Conservation (phyloP, 768 basidiomycete species). For the Collybia sp. region DNA sequence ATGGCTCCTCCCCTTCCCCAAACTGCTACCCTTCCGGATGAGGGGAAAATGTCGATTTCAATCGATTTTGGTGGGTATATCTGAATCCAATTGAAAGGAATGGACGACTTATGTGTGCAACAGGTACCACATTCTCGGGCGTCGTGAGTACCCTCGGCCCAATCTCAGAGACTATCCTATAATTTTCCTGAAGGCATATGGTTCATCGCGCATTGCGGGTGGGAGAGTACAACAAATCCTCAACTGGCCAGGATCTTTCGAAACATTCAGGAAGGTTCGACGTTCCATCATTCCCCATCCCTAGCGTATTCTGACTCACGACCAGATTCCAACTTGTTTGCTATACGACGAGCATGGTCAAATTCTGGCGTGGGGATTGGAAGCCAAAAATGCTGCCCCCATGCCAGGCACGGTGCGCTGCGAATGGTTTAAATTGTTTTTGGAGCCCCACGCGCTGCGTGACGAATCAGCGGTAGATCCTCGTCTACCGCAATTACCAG, state of each 20-base stretch:
- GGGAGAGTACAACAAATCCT: constrained; percentile 83
- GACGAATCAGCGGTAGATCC: constrained; percentile 69
- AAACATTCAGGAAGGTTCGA: constrained; percentile 76
- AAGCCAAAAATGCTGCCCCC: constrained; percentile 77
- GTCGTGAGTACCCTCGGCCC: constrained; percentile 49
- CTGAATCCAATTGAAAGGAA: not conserved
- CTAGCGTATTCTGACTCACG: constrained; percentile 4
- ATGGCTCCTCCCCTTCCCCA: constrained; percentile 17
- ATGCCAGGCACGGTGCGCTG: constrained; percentile 56
- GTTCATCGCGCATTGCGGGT: constrained; percentile 75
- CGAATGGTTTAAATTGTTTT: constrained; percentile 79
- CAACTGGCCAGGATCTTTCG: constrained; percentile 80
- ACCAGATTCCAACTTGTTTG: constrained; percentile 73
- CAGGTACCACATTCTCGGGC: constrained; percentile 86
- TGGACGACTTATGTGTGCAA: constrained; percentile 3
- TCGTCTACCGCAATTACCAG: constrained; percentile 75
- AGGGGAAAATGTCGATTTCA: constrained; percentile 78
- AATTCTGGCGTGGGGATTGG: constrained; percentile 81
- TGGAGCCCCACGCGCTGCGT: constrained; percentile 78
- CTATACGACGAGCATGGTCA: constrained; percentile 72
- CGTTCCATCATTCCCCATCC: constrained; percentile 1
- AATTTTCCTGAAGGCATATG: constrained; percentile 58
- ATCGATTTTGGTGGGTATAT: constrained; percentile 73
- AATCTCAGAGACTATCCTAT: constrained; percentile 5
- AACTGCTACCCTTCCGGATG: constrained; percentile 34